phyloP scores from a whole-genome alignment of 2,329 filamentous ascomycete species.

The Colletotrichum cereale region DNA sequence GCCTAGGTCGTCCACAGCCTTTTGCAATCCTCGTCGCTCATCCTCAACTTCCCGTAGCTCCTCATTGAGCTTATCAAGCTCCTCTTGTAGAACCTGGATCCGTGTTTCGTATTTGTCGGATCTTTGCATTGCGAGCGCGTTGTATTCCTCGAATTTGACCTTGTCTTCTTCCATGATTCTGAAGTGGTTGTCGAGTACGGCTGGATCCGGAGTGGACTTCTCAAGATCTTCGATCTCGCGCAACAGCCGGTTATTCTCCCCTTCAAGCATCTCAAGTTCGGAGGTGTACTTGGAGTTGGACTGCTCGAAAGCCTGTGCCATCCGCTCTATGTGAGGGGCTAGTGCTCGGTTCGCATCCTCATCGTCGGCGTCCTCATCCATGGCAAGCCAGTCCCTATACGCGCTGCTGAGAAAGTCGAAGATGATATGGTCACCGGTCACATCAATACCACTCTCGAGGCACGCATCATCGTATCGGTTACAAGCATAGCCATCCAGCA shows the following conservation, averaged over 20 bases:
- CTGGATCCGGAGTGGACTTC: constrained; percentile 86
- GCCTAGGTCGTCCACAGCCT: constrained; percentile 89
- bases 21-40: constrained; percentile 83
- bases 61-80: constrained; percentile 81
- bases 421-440: constrained; percentile 91
- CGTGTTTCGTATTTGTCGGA: constrained; percentile 90
- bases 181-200: constrained; percentile 88
- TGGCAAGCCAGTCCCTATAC: constrained; percentile 93
- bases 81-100: constrained; percentile 85
- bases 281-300: constrained; percentile 87
- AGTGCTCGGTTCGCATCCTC: constrained; percentile 85
- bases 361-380: constrained; percentile 89
- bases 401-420: constrained; percentile 92
- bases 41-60: constrained; percentile 86
- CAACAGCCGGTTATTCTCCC: constrained; percentile 82
- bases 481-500: constrained; percentile 85
- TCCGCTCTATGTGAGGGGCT: constrained; percentile 85
- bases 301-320: constrained; percentile 88
- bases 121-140: constrained; percentile 83
- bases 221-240: constrained; percentile 92
- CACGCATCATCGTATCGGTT: constrained; percentile 93
- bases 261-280: constrained; percentile 87
- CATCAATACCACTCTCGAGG: constrained; percentile 87
- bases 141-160: constrained; percentile 96
- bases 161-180: constrained; percentile 95